These are phyloP conservation scores for Lepidium africanum DNA, from an alignment of 345 rosid species.

Conservation along the genomic window DNA sequence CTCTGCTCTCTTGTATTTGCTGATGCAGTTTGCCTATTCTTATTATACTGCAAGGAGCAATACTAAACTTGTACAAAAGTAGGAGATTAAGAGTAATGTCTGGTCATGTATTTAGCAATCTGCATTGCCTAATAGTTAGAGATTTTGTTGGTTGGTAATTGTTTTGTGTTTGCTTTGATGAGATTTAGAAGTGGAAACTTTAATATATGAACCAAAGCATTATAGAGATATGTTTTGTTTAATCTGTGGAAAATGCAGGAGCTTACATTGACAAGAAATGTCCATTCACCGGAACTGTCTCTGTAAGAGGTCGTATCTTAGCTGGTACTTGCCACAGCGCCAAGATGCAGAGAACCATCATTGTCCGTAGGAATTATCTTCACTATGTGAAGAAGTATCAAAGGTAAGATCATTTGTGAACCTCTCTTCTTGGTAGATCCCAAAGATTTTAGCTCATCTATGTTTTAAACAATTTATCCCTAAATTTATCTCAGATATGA, in stretches of 20 bases:
- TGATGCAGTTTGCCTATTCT: neutral
- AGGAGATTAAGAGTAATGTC: neutral
- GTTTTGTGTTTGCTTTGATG: neutral
- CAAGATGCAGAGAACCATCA: slow-evolving; percentile 86
- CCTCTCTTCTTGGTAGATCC: neutral
- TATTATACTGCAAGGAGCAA: neutral
- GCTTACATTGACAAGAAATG: slow-evolving; percentile 83
- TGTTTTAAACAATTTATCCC: neutral
- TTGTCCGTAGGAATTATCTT: slow-evolving; percentile 81
- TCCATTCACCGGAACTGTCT: slow-evolving; percentile 85
- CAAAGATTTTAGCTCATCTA: neutral
- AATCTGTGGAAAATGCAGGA: slow-evolving; percentile 30
- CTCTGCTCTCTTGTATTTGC: neutral
- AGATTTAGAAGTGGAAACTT: neutral
- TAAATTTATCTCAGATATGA: slow-evolving; percentile 37
- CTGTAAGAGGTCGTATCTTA: slow-evolving; percentile 85
- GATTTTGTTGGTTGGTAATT: neutral
- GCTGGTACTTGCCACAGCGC: slow-evolving; percentile 95
- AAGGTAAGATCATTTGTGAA: slow-evolving; percentile 30
- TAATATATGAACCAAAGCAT: neutral
- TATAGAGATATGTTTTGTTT: neutral
- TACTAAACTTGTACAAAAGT: neutral
- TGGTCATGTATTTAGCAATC: neutral
- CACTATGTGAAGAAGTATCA: slow-evolving; percentile 92
- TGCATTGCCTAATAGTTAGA: neutral